These are phyloP conservation scores for Myxozyma lipomycoides DNA, from an alignment of 805 yeast genomes.

Conservation along the genomic window DNA sequence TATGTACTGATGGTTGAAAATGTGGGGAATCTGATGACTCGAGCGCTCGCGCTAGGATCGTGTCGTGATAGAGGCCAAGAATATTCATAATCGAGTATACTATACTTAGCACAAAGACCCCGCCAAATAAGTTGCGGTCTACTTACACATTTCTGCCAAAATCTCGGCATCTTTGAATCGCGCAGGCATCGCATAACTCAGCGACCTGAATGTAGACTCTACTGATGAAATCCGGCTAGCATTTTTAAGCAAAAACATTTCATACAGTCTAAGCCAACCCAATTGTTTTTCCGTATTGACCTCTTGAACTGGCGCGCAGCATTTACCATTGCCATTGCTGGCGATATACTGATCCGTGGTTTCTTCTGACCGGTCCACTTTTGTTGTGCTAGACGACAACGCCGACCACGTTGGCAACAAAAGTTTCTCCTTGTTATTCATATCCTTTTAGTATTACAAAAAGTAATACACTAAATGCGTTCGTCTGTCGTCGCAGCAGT, in stretches of 20 bases:
- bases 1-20: conserved; percentile 30
- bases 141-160: conserved; percentile 37
- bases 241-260: conserved; percentile 37
- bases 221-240: conserved; percentile 39
- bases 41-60: conserved; percentile 36
- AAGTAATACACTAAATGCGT: too few species aligned
- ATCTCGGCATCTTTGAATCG: conserved; percentile 41
- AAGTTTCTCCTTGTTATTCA: too few species aligned
- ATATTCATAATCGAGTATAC: conserved; percentile 37
- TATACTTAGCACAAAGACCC: too few species aligned
- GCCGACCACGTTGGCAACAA: too few species aligned
- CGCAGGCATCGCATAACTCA: conserved; percentile 40
- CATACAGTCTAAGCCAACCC: conserved; percentile 35
- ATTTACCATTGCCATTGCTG: too few species aligned
- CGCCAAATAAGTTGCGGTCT: background rate
- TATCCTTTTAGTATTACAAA: too few species aligned
- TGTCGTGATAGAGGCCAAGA: conserved; percentile 40
- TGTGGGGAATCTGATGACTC: conserved; percentile 13
- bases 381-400: background rate
- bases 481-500: too few species aligned
- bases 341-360: too few species aligned
- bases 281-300: too few species aligned
- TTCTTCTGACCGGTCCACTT: too few species aligned
- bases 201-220: conserved; percentile 38
- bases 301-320: too few species aligned